These are phyloP conservation scores for Boletus subparvulus DNA, from an alignment of 768 basidiomycete genomes.

Conservation along the genomic window DNA sequence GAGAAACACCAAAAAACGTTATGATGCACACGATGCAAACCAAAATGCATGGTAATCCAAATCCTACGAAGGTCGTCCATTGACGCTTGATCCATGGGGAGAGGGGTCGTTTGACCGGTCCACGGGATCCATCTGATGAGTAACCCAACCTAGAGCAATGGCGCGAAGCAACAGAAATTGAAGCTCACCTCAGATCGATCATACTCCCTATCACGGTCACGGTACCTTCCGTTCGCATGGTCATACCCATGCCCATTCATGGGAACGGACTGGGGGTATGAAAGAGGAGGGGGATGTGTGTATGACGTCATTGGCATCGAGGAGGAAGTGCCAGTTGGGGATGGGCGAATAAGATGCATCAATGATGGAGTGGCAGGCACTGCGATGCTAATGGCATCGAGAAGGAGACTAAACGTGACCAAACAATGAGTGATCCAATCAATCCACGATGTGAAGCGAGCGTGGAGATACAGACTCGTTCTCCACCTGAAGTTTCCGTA, in stretches of 20 bases:
- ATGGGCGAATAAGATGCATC: conserved; percentile 31
- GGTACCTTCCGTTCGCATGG: conserved; percentile 28
- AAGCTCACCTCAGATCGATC: conserved; percentile 20
- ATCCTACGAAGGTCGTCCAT: conserved; percentile 24
- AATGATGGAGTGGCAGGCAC: conserved; percentile 34
- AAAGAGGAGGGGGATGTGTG: conserved; percentile 8
- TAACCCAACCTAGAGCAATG: background rate
- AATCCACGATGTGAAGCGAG: background rate
- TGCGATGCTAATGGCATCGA: conserved; percentile 34
- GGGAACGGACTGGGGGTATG: conserved; percentile 11
- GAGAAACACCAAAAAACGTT: background rate
- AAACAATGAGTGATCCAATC: background rate
- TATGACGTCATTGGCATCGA: conserved; percentile 19
- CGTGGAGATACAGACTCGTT: conserved; percentile 27
- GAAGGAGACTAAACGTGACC: conserved; percentile 25
- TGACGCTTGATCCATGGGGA: conserved; percentile 22
- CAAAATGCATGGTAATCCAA: background rate
- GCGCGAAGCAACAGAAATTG: background rate
- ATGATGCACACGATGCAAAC: background rate
- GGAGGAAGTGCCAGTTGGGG: conserved; percentile 23
- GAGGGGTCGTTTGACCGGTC: conserved; percentile 21
- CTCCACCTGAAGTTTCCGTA: conserved; percentile 32
- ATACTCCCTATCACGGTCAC: conserved; percentile 25
- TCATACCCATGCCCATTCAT: conserved; percentile 27
- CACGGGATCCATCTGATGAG: conserved; percentile 11